Evolutionary conservation across 78 protist species (phyloP).

Genomic region (Isochrysis galbana): DNA sequence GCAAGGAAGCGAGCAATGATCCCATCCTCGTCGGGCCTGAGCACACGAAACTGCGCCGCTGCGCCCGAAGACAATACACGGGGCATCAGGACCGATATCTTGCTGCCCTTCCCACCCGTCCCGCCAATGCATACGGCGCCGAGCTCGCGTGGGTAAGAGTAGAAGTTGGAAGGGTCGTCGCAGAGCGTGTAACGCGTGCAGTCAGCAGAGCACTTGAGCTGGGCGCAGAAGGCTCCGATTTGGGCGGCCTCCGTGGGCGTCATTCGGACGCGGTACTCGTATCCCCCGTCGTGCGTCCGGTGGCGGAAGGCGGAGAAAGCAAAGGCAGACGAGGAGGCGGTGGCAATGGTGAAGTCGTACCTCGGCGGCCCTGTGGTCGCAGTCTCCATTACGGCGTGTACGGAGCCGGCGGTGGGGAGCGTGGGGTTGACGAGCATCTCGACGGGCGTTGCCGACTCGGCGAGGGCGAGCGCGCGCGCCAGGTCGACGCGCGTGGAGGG

Average conservation of each 20-base stretch:
- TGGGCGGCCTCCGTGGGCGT: not conserved
- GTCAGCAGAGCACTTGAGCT: not conserved
- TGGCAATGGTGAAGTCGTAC: not conserved
- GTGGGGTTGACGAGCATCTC: not conserved
- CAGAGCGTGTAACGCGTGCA: not conserved
- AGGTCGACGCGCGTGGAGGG: too few species aligned
- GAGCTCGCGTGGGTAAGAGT: not conserved
- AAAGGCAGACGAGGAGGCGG: not conserved
- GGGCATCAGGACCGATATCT: not conserved
- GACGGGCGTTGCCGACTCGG: too few species aligned
- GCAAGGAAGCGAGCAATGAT: not conserved
- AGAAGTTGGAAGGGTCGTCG: conserved; percentile 1
- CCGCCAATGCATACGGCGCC: not conserved
- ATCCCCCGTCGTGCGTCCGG: not conserved
- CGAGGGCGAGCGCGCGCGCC: too few species aligned
- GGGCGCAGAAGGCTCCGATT: not conserved
- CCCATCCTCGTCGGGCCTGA: not conserved
- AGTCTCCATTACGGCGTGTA: not conserved
- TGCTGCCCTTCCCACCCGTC: not conserved
- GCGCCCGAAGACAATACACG: not conserved
- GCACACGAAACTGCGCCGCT: not conserved
- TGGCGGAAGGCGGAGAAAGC: conserved; percentile 1
- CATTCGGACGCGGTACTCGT: not conserved
- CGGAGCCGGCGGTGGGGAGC: not conserved
- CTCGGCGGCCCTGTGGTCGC: not conserved